phyloP scores from a whole-genome alignment of 176 grass and related monocot genomes.

The maize (Zea mays) region DNA sequence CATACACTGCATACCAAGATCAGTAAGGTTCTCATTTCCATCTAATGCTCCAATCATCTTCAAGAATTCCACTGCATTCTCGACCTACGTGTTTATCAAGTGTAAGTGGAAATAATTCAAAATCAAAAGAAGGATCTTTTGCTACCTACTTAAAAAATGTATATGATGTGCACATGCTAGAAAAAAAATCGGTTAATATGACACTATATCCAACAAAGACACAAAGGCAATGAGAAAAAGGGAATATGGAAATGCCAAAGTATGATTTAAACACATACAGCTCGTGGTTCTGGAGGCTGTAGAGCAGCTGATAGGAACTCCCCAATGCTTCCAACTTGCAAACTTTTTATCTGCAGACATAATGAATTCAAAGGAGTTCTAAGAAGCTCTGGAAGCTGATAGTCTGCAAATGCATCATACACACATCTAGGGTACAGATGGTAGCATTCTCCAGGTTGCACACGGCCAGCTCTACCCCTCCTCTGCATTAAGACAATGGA shows the following conservation, averaged over 20 bases:
- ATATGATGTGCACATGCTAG: constrained; percentile 19
- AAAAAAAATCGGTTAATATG: background rate
- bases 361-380: constrained; percentile 93
- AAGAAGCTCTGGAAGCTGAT: constrained; percentile 91
- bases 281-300: constrained; percentile 77
- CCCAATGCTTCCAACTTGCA: constrained; percentile 83
- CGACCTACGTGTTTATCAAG: constrained; percentile 60
- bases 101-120: constrained; percentile 12
- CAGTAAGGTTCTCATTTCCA: constrained; percentile 76
- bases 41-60: constrained; percentile 95
- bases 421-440: constrained; percentile 97
- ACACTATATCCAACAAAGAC: background rate
- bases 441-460: constrained; percentile 95
- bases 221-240: background rate
- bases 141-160: background rate
- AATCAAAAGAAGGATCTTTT: background rate
- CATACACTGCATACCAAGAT: constrained; percentile 67
- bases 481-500: constrained; percentile 55
- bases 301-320: constrained; percentile 87
- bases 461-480: constrained; percentile 89
- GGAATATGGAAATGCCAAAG: background rate
- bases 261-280: constrained; percentile 58
- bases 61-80: constrained; percentile 92
- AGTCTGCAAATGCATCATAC: constrained; percentile 89
- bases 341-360: constrained; percentile 97